Percentiles rank a stretch among this genome's conserved stretches.
phyloP scores from a whole-genome alignment of 129 eudicot species.

The Centrapalus pauciflorus region DNA sequence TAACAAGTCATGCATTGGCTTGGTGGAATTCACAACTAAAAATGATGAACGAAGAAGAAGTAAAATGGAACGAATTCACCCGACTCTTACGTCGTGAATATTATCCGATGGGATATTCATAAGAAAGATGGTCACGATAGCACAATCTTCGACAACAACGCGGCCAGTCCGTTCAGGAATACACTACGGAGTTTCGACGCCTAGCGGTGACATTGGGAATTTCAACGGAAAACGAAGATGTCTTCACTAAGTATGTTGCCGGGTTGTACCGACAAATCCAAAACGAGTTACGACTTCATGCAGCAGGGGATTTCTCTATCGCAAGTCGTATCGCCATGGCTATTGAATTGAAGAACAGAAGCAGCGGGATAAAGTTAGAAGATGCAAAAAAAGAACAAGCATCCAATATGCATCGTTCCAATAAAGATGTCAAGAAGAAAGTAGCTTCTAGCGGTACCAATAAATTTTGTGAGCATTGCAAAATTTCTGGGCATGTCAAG shows the following conservation, averaged over 20 bases:
- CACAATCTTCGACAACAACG: not conserved
- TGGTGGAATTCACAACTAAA: constrained; percentile 14
- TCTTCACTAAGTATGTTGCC: not conserved
- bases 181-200: constrained; percentile 11
- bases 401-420: not conserved
- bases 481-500: not conserved
- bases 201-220: constrained; percentile 15
- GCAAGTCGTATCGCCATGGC: constrained; percentile 1
- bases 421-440: not conserved
- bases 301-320: not conserved
- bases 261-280: not conserved
- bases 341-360: not conserved
- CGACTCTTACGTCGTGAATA: no score
- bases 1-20: constrained; percentile 13
- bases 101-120: constrained; percentile 12
- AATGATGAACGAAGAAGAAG: not conserved
- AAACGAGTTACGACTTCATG: not conserved
- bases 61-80: no score
- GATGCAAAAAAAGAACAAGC: not conserved
- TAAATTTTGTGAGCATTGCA: not conserved
- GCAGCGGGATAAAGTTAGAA: not conserved
- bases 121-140: constrained; percentile 2
- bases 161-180: constrained; percentile 10
- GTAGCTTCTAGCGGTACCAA: not conserved
- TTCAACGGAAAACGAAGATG: not conserved